These are phyloP conservation scores for Coemansia aciculifera DNA, from an alignment of 192 early-diverging fungal species.

Conservation along the genomic window DNA sequence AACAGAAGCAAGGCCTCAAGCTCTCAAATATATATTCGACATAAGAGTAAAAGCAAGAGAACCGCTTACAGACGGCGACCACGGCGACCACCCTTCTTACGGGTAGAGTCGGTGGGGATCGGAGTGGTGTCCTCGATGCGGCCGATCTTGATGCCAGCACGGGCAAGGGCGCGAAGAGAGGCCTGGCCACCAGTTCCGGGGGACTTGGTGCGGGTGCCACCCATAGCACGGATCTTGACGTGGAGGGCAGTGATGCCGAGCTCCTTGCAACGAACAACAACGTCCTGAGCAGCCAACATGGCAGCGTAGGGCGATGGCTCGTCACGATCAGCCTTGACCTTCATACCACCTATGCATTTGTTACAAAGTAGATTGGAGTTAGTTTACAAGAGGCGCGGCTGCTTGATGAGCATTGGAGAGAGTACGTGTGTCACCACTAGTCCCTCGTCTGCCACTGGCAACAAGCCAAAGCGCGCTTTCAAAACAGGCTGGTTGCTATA, in stretches of 20 bases:
- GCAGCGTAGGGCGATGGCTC: slow-evolving; percentile 99
- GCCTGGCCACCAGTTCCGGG: slow-evolving; percentile 97
- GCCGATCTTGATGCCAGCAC: slow-evolving; percentile 99
- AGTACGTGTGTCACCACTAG: slow-evolving; percentile 71
- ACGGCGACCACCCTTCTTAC: slow-evolving; percentile 99
- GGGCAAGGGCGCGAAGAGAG: slow-evolving; percentile 97
- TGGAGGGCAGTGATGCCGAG: slow-evolving; percentile 99
- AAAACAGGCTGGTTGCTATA: slow-evolving; percentile 7
- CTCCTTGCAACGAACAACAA: slow-evolving; percentile 97
- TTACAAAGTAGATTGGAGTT: background rate
- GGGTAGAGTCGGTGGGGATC: slow-evolving; percentile 97
- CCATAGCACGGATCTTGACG: slow-evolving; percentile 99
- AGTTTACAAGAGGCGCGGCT: background rate
- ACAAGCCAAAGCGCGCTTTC: slow-evolving; percentile 22
- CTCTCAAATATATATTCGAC: background rate
- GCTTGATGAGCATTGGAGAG: slow-evolving; percentile 46
- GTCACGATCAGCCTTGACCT: slow-evolving; percentile 99
- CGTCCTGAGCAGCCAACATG: slow-evolving; percentile 99
- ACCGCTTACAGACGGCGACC: slow-evolving; percentile 91
- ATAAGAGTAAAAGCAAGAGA: background rate
- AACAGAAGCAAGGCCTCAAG: background rate
- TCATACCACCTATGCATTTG: slow-evolving; percentile 89
- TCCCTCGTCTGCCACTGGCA: slow-evolving; percentile 53
- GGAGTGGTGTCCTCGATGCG: slow-evolving; percentile 99
- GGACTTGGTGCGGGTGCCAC: slow-evolving; percentile 98